Evolutionary conservation across 2,329 filamentous ascomycete genomes (phyloP).

Genomic region (Didymosphaeria variabile): DNA sequence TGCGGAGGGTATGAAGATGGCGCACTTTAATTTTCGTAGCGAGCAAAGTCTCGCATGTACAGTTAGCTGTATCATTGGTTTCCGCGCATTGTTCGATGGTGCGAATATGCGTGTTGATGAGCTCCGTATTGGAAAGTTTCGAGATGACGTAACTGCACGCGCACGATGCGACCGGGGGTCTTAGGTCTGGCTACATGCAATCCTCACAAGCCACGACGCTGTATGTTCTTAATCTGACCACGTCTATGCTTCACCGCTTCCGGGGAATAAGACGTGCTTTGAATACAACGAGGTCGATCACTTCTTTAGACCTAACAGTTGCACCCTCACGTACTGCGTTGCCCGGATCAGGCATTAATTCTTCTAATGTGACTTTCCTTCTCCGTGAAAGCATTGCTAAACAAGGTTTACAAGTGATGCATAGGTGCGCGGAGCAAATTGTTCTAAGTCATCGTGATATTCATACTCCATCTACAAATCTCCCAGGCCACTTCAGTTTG

Average conservation of each 20-base stretch:
- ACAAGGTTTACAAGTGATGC: too few relatives aligned
- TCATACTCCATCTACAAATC: constrained; percentile 9
- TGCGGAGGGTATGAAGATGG: constrained; percentile 6
- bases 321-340: too few relatives aligned
- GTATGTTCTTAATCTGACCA: background rate
- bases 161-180: constrained; percentile 2
- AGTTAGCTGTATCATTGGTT: constrained; percentile 43
- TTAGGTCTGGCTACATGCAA: background rate
- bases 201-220: background rate
- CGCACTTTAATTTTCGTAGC: constrained; percentile 9
- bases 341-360: too few relatives aligned
- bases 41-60: constrained; percentile 40
- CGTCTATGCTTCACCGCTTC: background rate
- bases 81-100: constrained; percentile 28
- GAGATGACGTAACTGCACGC: constrained; percentile 17
- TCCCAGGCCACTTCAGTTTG: background rate
- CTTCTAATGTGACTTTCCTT: too few relatives aligned
- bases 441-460: constrained; percentile 9
- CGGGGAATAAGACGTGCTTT: too few relatives aligned
- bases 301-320: too few relatives aligned
- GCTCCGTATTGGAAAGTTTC: constrained; percentile 20
- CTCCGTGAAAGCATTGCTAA: too few relatives aligned
- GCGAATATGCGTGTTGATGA: constrained; percentile 11
- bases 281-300: too few relatives aligned
- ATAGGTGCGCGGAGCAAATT: too few relatives aligned